These are phyloP conservation scores for Cytidiella melzeri DNA, from an alignment of 768 basidiomycete genomes.

Conservation along the genomic window DNA sequence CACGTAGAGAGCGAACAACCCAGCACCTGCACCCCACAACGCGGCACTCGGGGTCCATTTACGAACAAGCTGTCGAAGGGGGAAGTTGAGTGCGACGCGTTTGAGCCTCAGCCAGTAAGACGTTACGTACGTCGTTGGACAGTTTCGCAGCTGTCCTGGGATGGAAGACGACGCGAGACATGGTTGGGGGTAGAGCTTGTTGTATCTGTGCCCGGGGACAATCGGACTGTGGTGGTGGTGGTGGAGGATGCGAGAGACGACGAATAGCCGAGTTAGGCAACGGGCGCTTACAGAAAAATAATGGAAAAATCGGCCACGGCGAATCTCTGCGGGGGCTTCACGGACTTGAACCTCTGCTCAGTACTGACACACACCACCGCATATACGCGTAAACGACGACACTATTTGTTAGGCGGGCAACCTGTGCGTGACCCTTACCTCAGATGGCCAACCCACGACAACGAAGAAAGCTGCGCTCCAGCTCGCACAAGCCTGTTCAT, in stretches of 20 bases:
- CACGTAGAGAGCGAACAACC: constrained; percentile 65
- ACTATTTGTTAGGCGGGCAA: too few relatives aligned
- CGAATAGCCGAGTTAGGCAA: constrained; percentile 9
- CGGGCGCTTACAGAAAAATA: constrained; percentile 3
- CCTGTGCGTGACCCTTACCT: too few relatives aligned
- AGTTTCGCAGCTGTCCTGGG: constrained; percentile 21
- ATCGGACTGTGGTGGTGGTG: constrained; percentile 7
- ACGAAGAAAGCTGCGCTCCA: constrained; percentile 77
- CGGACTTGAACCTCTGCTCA: neutral
- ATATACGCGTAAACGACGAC: neutral
- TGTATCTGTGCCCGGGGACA: constrained; percentile 13
- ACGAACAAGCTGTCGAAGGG: constrained; percentile 21
- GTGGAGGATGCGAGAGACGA: constrained; percentile 2
- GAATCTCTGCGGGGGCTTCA: neutral
- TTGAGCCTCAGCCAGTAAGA: constrained; percentile 1
- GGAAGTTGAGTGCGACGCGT: neutral
- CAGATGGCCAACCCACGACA: constrained; percentile 98
- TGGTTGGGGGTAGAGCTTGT: constrained; percentile 15
- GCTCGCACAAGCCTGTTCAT: constrained; percentile 63
- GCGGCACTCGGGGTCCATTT: constrained; percentile 57
- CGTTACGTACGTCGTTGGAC: constrained; percentile 17
- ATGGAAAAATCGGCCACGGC: constrained; percentile 1
- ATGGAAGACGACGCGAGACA: constrained; percentile 32
- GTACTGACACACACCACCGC: neutral
- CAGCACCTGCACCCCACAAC: constrained; percentile 68